A percentile compares a stretch with the other conserved stretches of the same genome.
Evolutionary conservation across 495 filamentous ascomycete species (phyloP).

Genomic region (Elaphomyces granulatus): DNA sequence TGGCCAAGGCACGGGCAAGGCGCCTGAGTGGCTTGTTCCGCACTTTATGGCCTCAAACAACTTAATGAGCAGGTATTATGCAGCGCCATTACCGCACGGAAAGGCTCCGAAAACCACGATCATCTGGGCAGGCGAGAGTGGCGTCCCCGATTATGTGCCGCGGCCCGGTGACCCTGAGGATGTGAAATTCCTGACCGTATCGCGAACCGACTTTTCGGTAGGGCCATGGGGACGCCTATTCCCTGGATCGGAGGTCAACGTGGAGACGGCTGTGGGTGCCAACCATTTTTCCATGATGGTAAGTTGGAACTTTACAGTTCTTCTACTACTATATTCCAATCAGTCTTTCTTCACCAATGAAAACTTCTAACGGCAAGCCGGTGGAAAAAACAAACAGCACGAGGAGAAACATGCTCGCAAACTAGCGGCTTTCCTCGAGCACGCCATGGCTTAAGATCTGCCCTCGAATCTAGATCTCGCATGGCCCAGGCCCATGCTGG

Average conservation of each 20-base stretch:
- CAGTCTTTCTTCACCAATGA: no score
- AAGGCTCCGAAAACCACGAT: slow-evolving; percentile 45
- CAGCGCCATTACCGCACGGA: slow-evolving; percentile 24
- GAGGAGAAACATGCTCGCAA: no score
- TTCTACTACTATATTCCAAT: no score
- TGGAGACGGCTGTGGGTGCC: not conserved
- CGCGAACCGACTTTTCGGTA: slow-evolving; percentile 61
- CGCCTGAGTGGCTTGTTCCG: slow-evolving; percentile 66
- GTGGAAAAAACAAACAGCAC: no score
- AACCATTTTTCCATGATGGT: slow-evolving; percentile 8
- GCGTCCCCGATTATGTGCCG: slow-evolving; percentile 58
- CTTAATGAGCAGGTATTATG: slow-evolving; percentile 58
- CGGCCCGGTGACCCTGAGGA: slow-evolving; percentile 46
- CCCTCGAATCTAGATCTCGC: no score
- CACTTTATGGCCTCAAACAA: slow-evolving; percentile 70
- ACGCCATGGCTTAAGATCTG: no score
- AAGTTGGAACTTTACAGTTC: no score
- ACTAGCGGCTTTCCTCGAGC: no score
- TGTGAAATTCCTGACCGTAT: slow-evolving; percentile 65
- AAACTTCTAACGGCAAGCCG: no score
- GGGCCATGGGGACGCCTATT: slow-evolving; percentile 71
- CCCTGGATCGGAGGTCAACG: slow-evolving; percentile 43
- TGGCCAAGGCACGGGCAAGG: slow-evolving; percentile 41
- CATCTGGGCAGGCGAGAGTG: slow-evolving; percentile 64
- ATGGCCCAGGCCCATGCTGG: no score